These are phyloP conservation scores for Blastobotrys persicus DNA, from an alignment of 1,139 yeast species.

Conservation along the genomic window DNA sequence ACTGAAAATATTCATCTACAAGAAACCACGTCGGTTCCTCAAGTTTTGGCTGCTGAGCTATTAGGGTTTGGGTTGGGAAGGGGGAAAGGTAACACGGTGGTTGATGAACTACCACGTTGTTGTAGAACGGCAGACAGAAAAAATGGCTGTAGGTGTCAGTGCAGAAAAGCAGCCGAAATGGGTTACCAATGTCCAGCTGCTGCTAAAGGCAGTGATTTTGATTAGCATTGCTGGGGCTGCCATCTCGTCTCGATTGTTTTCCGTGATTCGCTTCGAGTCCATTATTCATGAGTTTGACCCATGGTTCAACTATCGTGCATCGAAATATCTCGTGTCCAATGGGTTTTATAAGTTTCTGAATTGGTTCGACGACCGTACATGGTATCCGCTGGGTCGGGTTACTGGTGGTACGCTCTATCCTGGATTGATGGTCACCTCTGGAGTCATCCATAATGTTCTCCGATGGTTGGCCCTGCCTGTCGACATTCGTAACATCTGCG, in stretches of 20 bases:
- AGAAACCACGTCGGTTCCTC: neutral
- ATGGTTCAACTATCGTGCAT: constrained; percentile 97
- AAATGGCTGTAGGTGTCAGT: neutral
- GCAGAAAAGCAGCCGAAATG: neutral
- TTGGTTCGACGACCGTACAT: constrained; percentile 98
- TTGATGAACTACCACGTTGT: neutral
- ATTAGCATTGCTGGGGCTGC: constrained; percentile 85
- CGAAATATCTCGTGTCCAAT: constrained; percentile 80
- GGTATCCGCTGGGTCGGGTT: constrained; percentile 99
- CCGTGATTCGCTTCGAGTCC: constrained; percentile 67
- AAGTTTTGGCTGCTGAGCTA: too few species aligned
- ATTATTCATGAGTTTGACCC: constrained; percentile 99
- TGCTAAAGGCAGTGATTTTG: constrained; percentile 64
- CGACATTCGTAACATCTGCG: constrained; percentile 95
- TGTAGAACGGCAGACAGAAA: neutral
- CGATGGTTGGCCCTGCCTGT: constrained; percentile 67
- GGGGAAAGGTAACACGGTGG: neutral
- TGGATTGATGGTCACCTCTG: constrained; percentile 96
- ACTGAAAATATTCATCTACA: too few species aligned
- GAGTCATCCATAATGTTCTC: constrained; percentile 76
- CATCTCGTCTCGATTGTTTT: constrained; percentile 76
- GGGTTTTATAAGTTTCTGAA: constrained; percentile 88
- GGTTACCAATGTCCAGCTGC: constrained; percentile 35
- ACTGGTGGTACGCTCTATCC: constrained; percentile 99
- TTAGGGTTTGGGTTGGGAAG: neutral